Percentiles rank a stretch among this genome's conserved stretches.
Conservation (phyloP, 768 basidiomycete genomes). For the Phaeotremella skinneri region DNA sequence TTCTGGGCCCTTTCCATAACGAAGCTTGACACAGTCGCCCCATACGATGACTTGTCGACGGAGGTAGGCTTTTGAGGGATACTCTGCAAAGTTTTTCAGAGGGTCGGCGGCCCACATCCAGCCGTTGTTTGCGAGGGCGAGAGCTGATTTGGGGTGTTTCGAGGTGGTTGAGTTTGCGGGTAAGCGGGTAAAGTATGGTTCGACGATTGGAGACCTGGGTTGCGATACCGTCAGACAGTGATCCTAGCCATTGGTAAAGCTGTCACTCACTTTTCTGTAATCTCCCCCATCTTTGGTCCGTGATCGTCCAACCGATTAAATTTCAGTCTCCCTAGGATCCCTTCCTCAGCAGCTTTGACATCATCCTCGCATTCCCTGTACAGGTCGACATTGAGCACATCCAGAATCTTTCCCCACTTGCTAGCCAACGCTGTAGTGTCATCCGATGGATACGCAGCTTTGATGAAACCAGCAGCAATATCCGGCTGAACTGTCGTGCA, state of each 20-base stretch:
- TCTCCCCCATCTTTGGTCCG: constrained; percentile 79
- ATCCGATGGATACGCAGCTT: constrained; percentile 59
- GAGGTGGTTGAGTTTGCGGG: constrained; percentile 54
- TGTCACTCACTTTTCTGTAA: constrained; percentile 62
- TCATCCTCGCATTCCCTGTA: constrained; percentile 88
- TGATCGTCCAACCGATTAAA: constrained; percentile 77
- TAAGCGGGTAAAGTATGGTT: constrained; percentile 87
- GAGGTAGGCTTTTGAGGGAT: constrained; percentile 89
- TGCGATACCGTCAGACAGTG: neutral
- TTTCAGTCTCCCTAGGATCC: constrained; percentile 70
- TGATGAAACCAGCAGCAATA: constrained; percentile 70
- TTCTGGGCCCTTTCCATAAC: constrained; percentile 75
- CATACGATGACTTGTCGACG: constrained; percentile 95
- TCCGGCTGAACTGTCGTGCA: constrained; percentile 64
- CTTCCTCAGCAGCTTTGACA: constrained; percentile 66
- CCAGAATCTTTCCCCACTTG: constrained; percentile 73
- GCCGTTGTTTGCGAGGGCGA: constrained; percentile 93
- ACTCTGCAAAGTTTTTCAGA: constrained; percentile 85
- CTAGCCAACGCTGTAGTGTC: constrained; percentile 62
- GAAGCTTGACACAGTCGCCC: constrained; percentile 97
- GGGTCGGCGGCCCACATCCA: constrained; percentile 99
- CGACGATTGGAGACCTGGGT: constrained; percentile 74
- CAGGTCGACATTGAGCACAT: constrained; percentile 81
- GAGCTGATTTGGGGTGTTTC: constrained; percentile 58
- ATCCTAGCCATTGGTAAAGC: neutral